These are phyloP conservation scores for Yarrowia sp. DNA, from an alignment of 805 yeast species.

Conservation along the genomic window DNA sequence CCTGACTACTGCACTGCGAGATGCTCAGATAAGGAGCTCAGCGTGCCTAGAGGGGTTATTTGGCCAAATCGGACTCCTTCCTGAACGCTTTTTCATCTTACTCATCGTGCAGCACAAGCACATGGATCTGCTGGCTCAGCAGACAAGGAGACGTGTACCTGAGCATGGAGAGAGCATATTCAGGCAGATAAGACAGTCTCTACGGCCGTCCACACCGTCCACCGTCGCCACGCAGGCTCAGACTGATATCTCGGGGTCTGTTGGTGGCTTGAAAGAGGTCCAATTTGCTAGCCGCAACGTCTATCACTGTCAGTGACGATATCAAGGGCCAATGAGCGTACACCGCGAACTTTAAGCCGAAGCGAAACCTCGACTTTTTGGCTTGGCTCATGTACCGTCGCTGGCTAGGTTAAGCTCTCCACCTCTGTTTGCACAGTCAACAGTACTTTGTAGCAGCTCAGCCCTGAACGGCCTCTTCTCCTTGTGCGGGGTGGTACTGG, in stretches of 20 bases:
- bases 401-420: not conserved
- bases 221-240: not conserved
- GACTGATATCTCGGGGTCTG: not conserved
- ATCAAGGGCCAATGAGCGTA: conserved; percentile 31
- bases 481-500: too few species aligned
- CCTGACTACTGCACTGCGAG: conserved; percentile 1
- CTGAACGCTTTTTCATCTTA: not conserved
- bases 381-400: not conserved
- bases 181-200: too few species aligned
- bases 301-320: not conserved
- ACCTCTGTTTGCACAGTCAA: too few species aligned
- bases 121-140: not conserved
- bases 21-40: not conserved
- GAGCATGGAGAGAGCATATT: too few species aligned
- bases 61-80: not conserved
- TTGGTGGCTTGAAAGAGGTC: not conserved
- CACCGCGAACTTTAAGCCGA: not conserved
- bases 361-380: not conserved
- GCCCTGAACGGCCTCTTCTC: conserved; percentile 10
- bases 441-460: conserved; percentile 2
- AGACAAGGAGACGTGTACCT: too few species aligned
- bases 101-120: conserved; percentile 7
- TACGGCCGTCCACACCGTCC: too few species aligned
- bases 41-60: not conserved
- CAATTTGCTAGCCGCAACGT: not conserved